Evolutionary conservation across 495 filamentous ascomycete genomes (phyloP), one percentile per base, ranked within the genome.

Genomic region (Apodospora peruviana): DNA sequence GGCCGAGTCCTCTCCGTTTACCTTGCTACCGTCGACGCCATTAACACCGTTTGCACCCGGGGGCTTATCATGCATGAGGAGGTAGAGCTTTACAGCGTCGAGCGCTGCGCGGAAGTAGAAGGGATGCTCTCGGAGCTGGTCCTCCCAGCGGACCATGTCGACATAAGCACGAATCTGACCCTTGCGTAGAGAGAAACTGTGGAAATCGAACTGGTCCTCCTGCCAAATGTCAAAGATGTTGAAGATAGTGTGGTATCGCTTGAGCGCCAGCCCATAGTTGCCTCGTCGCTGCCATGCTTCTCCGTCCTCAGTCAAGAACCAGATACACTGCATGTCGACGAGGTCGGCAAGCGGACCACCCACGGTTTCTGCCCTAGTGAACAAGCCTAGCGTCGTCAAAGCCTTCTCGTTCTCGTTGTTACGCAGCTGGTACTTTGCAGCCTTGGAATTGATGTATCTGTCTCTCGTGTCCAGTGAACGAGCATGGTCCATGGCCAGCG

Each of bases 141-240:
- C 91, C 59, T 97, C 91, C 93, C 93, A 99, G 50, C 87, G 82
- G 20, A 97, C 73, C 89, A 97, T 95, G 52, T 96, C 90, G 17
- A 97, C 74, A 60, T 99, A 99, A 0, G 94, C 88, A 40, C 93
- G 74, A 50, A 97, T 87, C 75, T 95, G 91, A 5, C 94, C 93
- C 68, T 97, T 97, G 9, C 91, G 77, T 5, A 97, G 73, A 7
- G 91, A 96, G 70, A 97, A 99, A 66, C 82, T 87, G 71, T 99
- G 93, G 75, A 99, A 99, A 62, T 99, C 93, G 58, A 96, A 96
- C 58, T 99, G 93, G 56, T 99, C 93, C 56, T 99, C 93, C 55
- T 94, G 84, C 93, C 93, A 99, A 35, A 86, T 82, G 23, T 96
- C 91, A 57, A 99, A 97, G 48, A 97, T 90, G 68, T 91, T 89